A percentile compares a stretch with the other conserved stretches of the same genome.
These are phyloP conservation scores for Balakata baccata DNA, from an alignment of 345 rosid genomes.

Conservation along the genomic window DNA sequence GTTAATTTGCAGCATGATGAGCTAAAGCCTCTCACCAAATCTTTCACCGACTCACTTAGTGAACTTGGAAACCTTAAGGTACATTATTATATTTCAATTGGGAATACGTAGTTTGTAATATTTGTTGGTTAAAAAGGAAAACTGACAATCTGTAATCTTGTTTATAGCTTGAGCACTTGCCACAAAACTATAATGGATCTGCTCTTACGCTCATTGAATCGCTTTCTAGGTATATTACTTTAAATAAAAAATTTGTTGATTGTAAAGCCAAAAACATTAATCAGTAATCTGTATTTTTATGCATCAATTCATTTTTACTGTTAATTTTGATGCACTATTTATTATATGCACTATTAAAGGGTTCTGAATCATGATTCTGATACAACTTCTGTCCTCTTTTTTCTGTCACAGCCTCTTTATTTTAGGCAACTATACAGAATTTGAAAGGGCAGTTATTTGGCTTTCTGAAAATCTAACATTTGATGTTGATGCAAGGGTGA, in stretches of 20 bases:
- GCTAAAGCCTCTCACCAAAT: constrained; percentile 78
- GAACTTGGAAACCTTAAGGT: constrained; percentile 97
- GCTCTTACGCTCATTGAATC: constrained; percentile 92
- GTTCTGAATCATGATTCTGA: not conserved
- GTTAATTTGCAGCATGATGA: constrained; percentile 74
- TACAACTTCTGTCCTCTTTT: constrained; percentile 1
- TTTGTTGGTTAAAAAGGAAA: not conserved
- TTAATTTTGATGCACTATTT: not conserved
- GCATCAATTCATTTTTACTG: not conserved
- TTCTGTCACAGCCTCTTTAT: constrained; percentile 70
- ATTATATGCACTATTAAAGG: not conserved
- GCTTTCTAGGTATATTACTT: constrained; percentile 60
- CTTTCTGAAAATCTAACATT: constrained; percentile 78
- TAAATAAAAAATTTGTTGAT: not conserved
- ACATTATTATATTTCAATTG: not conserved
- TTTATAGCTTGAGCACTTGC: constrained; percentile 87
- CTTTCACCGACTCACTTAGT: constrained; percentile 84
- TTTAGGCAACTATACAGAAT: constrained; percentile 81
- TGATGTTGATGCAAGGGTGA: constrained; percentile 82
- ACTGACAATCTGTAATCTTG: constrained; percentile 23
- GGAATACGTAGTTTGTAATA: not conserved
- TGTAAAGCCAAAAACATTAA: not conserved
- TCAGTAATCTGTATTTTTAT: not conserved
- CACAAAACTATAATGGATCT: constrained; percentile 75
- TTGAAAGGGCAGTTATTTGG: constrained; percentile 78